Evolutionary conservation across 257 asterid genomes (phyloP).

Genomic region (Solanum etuberosum): DNA sequence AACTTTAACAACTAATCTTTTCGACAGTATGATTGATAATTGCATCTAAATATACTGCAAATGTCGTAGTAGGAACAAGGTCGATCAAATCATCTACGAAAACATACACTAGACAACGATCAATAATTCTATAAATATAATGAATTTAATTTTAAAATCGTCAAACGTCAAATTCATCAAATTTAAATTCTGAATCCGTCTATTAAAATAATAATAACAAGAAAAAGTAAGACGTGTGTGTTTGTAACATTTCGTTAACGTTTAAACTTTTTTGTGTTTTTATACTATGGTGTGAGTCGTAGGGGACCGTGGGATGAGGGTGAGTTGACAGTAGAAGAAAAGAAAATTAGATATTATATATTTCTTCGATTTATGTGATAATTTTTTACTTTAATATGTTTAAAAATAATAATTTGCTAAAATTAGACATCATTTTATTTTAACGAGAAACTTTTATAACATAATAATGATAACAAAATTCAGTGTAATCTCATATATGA

Average conservation of each 20-base stretch:
- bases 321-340: background rate
- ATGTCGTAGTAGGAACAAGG: too few species aligned
- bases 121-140: background rate
- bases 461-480: too few species aligned
- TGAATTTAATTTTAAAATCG: background rate
- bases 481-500: too few species aligned
- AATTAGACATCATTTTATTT: background rate
- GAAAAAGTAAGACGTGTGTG: background rate
- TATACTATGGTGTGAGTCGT: background rate
- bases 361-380: background rate
- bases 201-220: background rate
- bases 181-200: background rate
- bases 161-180: background rate
- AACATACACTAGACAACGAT: background rate
- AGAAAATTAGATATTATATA: background rate
- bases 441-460: background rate
- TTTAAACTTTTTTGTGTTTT: background rate
- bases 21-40: too few species aligned
- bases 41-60: too few species aligned
- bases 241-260: background rate
- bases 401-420: background rate
- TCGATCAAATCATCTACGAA: too few species aligned
- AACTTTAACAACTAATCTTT: too few species aligned
- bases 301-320: background rate
- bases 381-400: background rate